These are phyloP conservation scores for Flammula alnicola DNA, from an alignment of 1,284 basidiomycete species.

Conservation along the genomic window DNA sequence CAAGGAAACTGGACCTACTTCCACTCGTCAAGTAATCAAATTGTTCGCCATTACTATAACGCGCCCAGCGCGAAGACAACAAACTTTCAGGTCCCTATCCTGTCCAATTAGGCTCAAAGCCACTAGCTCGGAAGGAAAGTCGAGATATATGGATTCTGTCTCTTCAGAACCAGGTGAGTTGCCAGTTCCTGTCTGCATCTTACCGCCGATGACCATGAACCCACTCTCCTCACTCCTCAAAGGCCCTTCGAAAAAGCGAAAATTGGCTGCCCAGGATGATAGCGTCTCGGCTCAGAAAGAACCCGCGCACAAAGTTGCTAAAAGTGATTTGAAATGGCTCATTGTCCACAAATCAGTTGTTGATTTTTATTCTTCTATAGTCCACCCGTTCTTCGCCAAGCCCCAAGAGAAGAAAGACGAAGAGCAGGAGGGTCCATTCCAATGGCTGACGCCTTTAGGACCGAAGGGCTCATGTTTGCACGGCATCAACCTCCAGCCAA, in stretches of 20 bases:
- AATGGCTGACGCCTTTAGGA: conserved; percentile 65
- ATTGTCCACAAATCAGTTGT: background rate
- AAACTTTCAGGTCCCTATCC: too few relatives aligned
- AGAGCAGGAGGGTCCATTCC: conserved; percentile 43
- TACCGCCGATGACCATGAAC: background rate
- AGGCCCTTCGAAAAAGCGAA: conserved; percentile 14
- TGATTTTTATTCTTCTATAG: conserved; percentile 18
- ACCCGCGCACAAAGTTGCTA: conserved; percentile 15
- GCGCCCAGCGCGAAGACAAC: too few relatives aligned
- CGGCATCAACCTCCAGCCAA: conserved; percentile 59
- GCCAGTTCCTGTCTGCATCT: too few relatives aligned
- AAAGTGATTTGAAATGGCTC: conserved; percentile 15
- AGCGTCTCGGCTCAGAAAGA: background rate
- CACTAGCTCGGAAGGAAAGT: too few relatives aligned
- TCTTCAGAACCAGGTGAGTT: conserved; percentile 6
- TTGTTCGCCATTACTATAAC: too few relatives aligned
- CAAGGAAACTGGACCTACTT: too few relatives aligned
- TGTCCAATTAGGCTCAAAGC: too few relatives aligned
- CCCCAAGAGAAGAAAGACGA: conserved; percentile 13
- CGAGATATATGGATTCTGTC: too few relatives aligned
- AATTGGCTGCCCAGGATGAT: background rate
- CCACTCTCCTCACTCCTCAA: background rate
- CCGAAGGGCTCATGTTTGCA: conserved; percentile 63
- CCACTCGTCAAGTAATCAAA: too few relatives aligned
- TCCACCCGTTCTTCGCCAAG: conserved; percentile 44